Base-by-base conservation (phyloP, 2,329 filamentous ascomycete species). In the Metarhizium brunneum region DNA sequence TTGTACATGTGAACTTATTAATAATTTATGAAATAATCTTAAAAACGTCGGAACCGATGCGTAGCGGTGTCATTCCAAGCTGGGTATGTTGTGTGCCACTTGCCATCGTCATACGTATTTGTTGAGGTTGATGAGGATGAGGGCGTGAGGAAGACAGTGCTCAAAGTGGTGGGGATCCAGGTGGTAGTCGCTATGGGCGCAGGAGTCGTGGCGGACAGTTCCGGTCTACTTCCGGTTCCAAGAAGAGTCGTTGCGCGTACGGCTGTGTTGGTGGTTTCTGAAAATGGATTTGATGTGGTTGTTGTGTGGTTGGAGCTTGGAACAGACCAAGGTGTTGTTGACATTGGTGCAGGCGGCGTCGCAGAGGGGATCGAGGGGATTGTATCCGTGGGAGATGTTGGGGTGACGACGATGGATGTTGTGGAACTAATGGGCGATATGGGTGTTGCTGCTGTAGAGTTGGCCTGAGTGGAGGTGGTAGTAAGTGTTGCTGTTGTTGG, bases 51-150 rank as follows among this genome's bases (percentile, higher is more conserved):
- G 16, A 35, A 36, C 14, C 48, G 50, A 18, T 57, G 42, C 48
- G 20, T 43, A 35, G 29, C 58, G 2, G 74, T 76, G 53, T 63
- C 68, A 57, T 76, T 78, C 72, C 72, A 76, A 0, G 72, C 47
- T 2, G 73, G 73, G 54, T 77, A 78, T 0, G 68, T 69, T 3
- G 75, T 75, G 56, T 75, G 73, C 76, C 76, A 78, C 52, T 64
- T 64, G 18, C 76, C 75, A 54, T 78, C 60, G 55, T 78, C 74
- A 45, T 71, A 66, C 13, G 67, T 68, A 38, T 61, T 60, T n/a
- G 65, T 60, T 35, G 61, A 56, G 14, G 64, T 61, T 10, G 59
- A 59, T 11, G 61, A 47, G 30, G 57, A 54, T 20, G 50, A 25
- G 47, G 51, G 40, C 6, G 50, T 57, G 30, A 43, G 18, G 36